Conservation (phyloP, 208 protist species). For the Trypanosoma platydactyli region DNA sequence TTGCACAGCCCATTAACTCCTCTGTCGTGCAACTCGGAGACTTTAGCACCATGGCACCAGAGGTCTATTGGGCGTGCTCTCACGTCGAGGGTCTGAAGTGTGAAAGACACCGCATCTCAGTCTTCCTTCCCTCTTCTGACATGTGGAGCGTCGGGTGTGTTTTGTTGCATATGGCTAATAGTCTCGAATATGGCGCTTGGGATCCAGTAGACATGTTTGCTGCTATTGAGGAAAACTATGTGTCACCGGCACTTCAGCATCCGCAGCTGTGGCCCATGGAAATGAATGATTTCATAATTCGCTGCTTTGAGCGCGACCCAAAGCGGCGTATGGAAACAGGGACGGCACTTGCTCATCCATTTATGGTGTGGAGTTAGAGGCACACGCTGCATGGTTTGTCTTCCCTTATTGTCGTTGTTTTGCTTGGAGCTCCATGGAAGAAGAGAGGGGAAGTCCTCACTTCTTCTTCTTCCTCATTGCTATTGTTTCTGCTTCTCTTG, state of each 20-base stretch:
- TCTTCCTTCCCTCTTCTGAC: conserved; percentile 17
- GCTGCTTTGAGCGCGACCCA: conserved; percentile 33
- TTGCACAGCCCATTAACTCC: conserved; percentile 26
- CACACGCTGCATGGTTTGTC: not conserved
- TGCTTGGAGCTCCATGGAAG: too few species aligned
- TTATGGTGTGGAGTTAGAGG: conserved; percentile 2
- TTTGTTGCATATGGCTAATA: conserved; percentile 31
- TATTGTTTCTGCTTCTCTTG: not conserved
- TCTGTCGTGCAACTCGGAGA: conserved; percentile 36
- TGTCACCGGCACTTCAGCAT: conserved; percentile 24
- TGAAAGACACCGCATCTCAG: not conserved
- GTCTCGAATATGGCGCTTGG: conserved; percentile 17
- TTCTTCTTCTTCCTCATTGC: too few species aligned
- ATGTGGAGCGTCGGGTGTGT: conserved; percentile 32
- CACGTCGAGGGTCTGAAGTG: not conserved
- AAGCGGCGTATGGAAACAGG: conserved; percentile 11
- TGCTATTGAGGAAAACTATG: conserved; percentile 20
- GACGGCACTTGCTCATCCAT: conserved; percentile 22
- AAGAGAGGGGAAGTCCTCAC: too few species aligned
- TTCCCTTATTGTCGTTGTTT: not conserved
- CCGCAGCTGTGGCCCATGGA: conserved; percentile 23
- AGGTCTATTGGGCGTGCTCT: conserved; percentile 28
- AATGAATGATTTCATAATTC: conserved; percentile 23
- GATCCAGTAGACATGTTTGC: conserved; percentile 7
- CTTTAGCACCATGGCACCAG: conserved; percentile 41